Evolutionary conservation across 257 asterid species (phyloP), one percentile per base, ranked within the genome.

Genomic region (Plectranthus barbatus): DNA sequence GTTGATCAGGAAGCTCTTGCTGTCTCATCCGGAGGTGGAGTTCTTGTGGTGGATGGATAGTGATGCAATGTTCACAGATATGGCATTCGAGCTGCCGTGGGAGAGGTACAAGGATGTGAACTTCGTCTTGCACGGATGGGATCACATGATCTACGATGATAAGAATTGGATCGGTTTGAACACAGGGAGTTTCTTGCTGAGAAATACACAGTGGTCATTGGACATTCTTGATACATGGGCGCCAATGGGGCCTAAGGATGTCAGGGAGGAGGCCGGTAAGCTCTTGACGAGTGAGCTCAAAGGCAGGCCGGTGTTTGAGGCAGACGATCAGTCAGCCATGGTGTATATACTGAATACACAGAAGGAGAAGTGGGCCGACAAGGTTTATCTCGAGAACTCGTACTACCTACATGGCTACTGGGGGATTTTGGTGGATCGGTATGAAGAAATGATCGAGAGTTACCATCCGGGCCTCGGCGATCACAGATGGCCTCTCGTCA

Each of bases 11-110:
- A 81, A 74, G 76, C 71, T 78, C 0, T 11, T 81, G 77, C 34
- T 81, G 18, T 60, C 81, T 11, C 84, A 81, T 60, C 87, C 84
- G 0, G 87, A 81, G 67, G 84, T 81, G 12, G 87, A 81, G 62
- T 78, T 81, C 34, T 31, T 81, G 18, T 81, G 87, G 87, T 81
- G 87, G 87, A 78, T 81, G 87, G 87, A 81, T 24, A 81, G 87
- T 71, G 84, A 81, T 47, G 87, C 87, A 0, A 78, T 78, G 84
- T 75, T 81, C 12, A 81, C 87, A 0, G 86, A 78, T 34, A 77
- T 77, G 86, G 76, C 76, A 0, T 77, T 75, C 24, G 84, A 78
- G 80, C 50, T 78, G 52, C 87, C 87, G 0, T 78, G 87, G 87
- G 82, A 78, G 69, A 78, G 80, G 72, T 81, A 81, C 46, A 73